Base-by-base conservation (phyloP, 2,329 filamentous ascomycete species). In the Cladosporium cucumerinum region DNA sequence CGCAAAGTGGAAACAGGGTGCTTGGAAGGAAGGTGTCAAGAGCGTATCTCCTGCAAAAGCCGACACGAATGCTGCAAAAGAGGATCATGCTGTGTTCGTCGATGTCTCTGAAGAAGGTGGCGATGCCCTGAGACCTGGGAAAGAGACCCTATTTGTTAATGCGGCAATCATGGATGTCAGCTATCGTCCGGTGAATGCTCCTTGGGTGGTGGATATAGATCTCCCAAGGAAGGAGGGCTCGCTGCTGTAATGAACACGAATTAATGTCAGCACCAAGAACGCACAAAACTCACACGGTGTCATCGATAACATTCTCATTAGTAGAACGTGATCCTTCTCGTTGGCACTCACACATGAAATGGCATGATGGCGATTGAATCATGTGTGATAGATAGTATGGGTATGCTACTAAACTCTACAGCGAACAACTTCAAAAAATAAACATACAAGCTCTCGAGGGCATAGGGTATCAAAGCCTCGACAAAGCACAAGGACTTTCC, bases 61-160 rank as follows among this genome's bases (percentile, higher is more conserved):
- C 0, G 68, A 72, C 43, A 34, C 64, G 23, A 60, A 66, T 12
- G 66, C 71, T 14, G 70, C 72, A 26, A 70, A 69, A 36, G 70
- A 74, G 21, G 68, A 71, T 0, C 70, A 71, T 63, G 72, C 78
- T 0, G 75, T 78, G 36, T 71, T 76, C 43, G 72, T 77, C 49
- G 68, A 72, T 62, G 59, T 70, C 1, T 67, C 67, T 3, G 68
- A 64, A 8, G 58, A 61, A 0, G 67, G 71, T 46, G 43, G 69
- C 3, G 18, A 63, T 60, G n/a, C 65, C 73, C 66, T 66, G 85
- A 63, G 69, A 55, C 75, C 77, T 60, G 84, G 84, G 0, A 73
- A 79, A 63, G 82, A 86, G 72, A 86, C 84, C 3, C 65, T 86
- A 46, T 82, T 87, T 74, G 78, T 87, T 12, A 87, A 87, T 75